phyloP scores from a whole-genome alignment of 768 basidiomycete genomes.

The Lactifluus rugatus region DNA sequence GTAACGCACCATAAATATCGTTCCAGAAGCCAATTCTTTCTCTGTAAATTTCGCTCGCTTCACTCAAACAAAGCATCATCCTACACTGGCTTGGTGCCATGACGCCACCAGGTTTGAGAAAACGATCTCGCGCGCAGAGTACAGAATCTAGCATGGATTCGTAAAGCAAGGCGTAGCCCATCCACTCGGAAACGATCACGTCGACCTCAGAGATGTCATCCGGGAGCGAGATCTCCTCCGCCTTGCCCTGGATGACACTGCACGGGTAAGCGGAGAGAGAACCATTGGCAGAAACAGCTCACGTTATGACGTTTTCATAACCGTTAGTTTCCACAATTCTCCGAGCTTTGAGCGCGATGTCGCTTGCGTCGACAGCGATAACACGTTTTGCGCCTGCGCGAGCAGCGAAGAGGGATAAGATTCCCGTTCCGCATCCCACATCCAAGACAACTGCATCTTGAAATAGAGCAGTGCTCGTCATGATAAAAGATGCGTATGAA shows the following conservation, averaged over 20 bases:
- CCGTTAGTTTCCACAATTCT: constrained; percentile 41
- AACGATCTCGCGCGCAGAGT: constrained; percentile 76
- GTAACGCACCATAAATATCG: constrained; percentile 73
- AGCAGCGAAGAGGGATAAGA: constrained; percentile 85
- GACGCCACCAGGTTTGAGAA: constrained; percentile 64
- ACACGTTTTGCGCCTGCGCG: constrained; percentile 83
- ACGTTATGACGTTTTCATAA: constrained; percentile 61
- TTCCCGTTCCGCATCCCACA: constrained; percentile 94
- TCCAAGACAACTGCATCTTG: constrained; percentile 82
- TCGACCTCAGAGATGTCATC: constrained; percentile 71
- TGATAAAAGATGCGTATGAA: constrained; percentile 85
- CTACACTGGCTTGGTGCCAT: constrained; percentile 88
- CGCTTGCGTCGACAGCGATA: constrained; percentile 85
- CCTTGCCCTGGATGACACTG: constrained; percentile 80
- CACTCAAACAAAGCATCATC: constrained; percentile 78
- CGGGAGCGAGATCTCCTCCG: constrained; percentile 78
- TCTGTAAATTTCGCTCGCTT: constrained; percentile 62
- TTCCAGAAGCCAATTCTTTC: constrained; percentile 87
- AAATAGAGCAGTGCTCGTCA: constrained; percentile 73
- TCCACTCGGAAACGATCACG: constrained; percentile 96
- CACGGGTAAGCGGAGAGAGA: background rate
- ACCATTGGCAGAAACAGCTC: constrained; percentile 15
- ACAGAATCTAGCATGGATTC: constrained; percentile 99
- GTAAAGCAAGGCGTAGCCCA: constrained; percentile 87
- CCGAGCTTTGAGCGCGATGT: constrained; percentile 44